Conservation (phyloP, 2,329 filamentous ascomycete genomes). For the Pyrenochaeta sp. region DNA sequence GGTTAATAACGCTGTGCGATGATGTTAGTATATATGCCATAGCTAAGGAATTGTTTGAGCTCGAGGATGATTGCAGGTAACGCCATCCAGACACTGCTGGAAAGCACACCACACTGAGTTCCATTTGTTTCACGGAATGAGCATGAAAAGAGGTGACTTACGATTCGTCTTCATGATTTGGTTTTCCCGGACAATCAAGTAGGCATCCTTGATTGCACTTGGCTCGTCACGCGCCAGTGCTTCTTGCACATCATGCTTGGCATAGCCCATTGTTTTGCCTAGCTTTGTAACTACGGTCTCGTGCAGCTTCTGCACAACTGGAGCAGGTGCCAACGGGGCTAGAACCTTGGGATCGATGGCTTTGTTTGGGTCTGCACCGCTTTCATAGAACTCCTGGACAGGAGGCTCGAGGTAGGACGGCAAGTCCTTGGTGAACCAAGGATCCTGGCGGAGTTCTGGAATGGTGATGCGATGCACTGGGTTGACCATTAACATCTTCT, state of each 20-base stretch:
- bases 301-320: slow-evolving; percentile 88
- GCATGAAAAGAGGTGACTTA: slow-evolving; percentile 65
- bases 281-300: slow-evolving; percentile 94
- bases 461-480: slow-evolving; percentile 94
- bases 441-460: slow-evolving; percentile 88
- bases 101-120: too few relatives aligned
- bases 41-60: background rate
- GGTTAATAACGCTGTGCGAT: slow-evolving; percentile 61
- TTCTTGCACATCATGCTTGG: slow-evolving; percentile 92
- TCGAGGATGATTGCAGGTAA: too few relatives aligned
- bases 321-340: slow-evolving; percentile 74
- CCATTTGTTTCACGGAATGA: too few relatives aligned
- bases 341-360: slow-evolving; percentile 85
- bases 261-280: slow-evolving; percentile 98
- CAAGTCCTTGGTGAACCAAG: slow-evolving; percentile 91
- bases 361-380: slow-evolving; percentile 91
- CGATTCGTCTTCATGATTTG: slow-evolving; percentile 95
- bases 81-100: too few relatives aligned
- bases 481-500: slow-evolving; percentile 93
- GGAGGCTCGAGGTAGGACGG: slow-evolving; percentile 87
- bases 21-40: slow-evolving; percentile 21
- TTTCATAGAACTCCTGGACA: slow-evolving; percentile 90
- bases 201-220: slow-evolving; percentile 98
- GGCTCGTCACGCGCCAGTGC: slow-evolving; percentile 91
- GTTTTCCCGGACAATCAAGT: slow-evolving; percentile 97